Evolutionary conservation across 148 eudicot species (phyloP), one percentile per base, ranked within the genome.

Genomic region (Fagopyrum esculentum): DNA sequence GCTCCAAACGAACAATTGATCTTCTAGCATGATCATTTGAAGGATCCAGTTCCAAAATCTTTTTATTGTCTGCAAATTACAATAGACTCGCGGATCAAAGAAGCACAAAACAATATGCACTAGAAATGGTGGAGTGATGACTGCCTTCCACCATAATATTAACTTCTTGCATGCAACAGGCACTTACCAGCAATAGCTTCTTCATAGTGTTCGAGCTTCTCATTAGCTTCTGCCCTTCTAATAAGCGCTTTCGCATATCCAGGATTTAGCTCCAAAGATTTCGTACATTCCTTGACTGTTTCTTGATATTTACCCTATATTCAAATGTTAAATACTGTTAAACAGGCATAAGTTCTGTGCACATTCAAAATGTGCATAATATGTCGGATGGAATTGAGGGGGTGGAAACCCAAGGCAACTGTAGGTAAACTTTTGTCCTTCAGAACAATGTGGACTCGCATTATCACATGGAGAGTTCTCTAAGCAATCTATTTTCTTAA

Each of bases 131-230:
- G 71, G 47, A 13, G 13, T 64, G 70, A 64, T 35, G n/a, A 13
- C 29, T 2, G 12, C 46, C 46, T 35, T 13, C 46, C 16, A 4
- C 71, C 30, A 19, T 30, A 12, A 26, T 26, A 29, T 61, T 61
- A 9, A 13, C 6, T 66, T 40, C 17, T 66, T 66, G 19, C 71
- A 66, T 40, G 29, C 4, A 40, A 44, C 15, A 22, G 77, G 22
- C 47, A 48, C 80, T 78, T 83, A 92, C 99, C 99, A 77, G 91
- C 85, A 80, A 95, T 90, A 51, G 97, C 87, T 71, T 92, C 97
- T 44, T 95, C 99, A 85, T 82, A 95, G 77, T 90, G 89, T 74
- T 92, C 97, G 80, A 95, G 96, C 84, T 90, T 95, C 78, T 90
- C 97, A 48, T 84, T 85, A 71, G 96, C 99, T 75, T 95, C 97